Conservation (phyloP, 805 yeast species). For the Cyberlindnera bimundalis region DNA sequence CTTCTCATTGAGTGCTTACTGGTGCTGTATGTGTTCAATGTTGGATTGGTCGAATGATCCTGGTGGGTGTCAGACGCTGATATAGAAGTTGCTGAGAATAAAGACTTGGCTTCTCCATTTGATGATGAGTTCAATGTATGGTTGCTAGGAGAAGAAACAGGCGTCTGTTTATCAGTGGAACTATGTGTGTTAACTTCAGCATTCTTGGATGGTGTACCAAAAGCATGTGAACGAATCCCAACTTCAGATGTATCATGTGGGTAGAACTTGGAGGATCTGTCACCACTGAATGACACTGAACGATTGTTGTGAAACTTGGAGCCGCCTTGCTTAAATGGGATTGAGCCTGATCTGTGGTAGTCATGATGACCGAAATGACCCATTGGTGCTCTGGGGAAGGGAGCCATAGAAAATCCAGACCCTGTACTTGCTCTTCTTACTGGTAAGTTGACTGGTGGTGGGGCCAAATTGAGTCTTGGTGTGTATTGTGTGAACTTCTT, state of each 20-base stretch:
- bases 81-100: conserved; percentile 25
- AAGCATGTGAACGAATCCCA: not conserved
- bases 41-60: conserved; percentile 20
- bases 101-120: conserved; percentile 26
- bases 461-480: conserved; percentile 58
- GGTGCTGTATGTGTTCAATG: conserved; percentile 16
- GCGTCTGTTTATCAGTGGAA: conserved; percentile 16
- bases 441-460: conserved; percentile 73
- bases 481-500: conserved; percentile 21
- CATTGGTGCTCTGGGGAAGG: conserved; percentile 13
- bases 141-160: conserved; percentile 28
- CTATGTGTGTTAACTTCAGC: conserved; percentile 4
- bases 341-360: conserved; percentile 7
- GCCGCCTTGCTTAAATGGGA: not conserved
- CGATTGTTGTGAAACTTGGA: conserved; percentile 14
- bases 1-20: conserved; percentile 18
- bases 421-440: conserved; percentile 37
- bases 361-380: conserved; percentile 15
- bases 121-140: conserved; percentile 20
- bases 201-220: conserved; percentile 8
- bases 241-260: conserved; percentile 4
- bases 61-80: conserved; percentile 22
- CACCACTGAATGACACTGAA: conserved; percentile 23
- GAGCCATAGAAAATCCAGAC: conserved; percentile 15
- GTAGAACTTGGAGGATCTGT: conserved; percentile 10